Conservation (phyloP, 2,329 filamentous ascomycete species). For the Alternaria incomplexa region DNA sequence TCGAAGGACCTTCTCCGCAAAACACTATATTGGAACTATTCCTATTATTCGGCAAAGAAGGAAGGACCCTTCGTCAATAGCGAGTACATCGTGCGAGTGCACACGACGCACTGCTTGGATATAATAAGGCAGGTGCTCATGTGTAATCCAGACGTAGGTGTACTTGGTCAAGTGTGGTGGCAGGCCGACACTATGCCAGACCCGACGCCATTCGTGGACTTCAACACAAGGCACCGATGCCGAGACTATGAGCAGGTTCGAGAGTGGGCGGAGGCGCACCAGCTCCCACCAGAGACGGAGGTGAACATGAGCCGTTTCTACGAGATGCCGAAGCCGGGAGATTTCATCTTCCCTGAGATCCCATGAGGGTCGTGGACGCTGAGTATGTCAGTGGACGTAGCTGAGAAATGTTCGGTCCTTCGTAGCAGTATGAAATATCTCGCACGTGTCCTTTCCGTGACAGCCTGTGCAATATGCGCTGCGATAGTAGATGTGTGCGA, state of each 20-base stretch:
- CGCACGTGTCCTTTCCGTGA: background rate
- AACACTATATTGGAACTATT: slow-evolving; percentile 64
- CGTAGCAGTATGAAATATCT: background rate
- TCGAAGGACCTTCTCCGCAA: slow-evolving; percentile 65
- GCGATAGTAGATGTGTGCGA: background rate
- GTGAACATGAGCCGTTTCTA: slow-evolving; percentile 52
- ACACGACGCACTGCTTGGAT: slow-evolving; percentile 67
- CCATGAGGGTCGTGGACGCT: slow-evolving; percentile 26
- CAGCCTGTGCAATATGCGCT: background rate
- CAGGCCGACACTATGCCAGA: slow-evolving; percentile 50
- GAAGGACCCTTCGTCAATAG: slow-evolving; percentile 63
- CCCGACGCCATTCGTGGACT: slow-evolving; percentile 65
- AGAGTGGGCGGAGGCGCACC: slow-evolving; percentile 61
- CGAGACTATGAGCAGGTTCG: slow-evolving; percentile 62
- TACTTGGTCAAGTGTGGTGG: slow-evolving; percentile 68
- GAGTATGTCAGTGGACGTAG: slow-evolving; percentile 12
- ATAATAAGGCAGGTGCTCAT: slow-evolving; percentile 67
- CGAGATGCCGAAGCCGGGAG: slow-evolving; percentile 46
- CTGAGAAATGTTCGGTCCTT: slow-evolving; percentile 2
- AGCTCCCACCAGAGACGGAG: slow-evolving; percentile 52
- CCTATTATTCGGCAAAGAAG: slow-evolving; percentile 60
- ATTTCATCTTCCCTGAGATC: slow-evolving; percentile 36
- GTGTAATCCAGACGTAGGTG: slow-evolving; percentile 66
- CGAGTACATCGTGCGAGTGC: slow-evolving; percentile 60
- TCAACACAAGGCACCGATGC: slow-evolving; percentile 66